Base-by-base conservation (phyloP, 495 filamentous ascomycete genomes). In the Penicillium longicatenatum region DNA sequence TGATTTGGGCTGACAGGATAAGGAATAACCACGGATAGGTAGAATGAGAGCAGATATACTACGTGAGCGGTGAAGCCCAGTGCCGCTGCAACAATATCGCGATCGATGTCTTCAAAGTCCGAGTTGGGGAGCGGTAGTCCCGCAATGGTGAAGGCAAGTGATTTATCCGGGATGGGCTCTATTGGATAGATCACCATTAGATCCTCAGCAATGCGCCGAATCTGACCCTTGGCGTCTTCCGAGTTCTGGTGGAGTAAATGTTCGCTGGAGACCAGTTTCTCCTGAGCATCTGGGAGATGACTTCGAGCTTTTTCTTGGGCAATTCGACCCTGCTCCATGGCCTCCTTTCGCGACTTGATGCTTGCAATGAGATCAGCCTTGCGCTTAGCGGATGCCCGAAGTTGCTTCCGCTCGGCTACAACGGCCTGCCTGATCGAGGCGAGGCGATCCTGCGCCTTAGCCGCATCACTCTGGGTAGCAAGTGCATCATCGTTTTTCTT, bases 121-220 rank as follows among this genome's bases (percentile, higher is more conserved):
- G 89, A 89, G 67, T 96, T 93, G 9, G 93, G 92, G 0, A 98
- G 83, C 2, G 83, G 76, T 0, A 93, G 70, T 19, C 82, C 82
- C 61, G 87, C 87, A 55, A 97, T 91, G 30, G 82, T 87, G 70
- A 97, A 96, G 9, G 82, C 78, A 4, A 96, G 82, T 8, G 89
- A 77, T 37, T 83, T 78, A 43, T 78, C 73, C 7, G 80, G 68
- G 24, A 85, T 70, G 0, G 92, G 86, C 12, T 85, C 82, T 55
- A 97, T 95, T 16, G 89, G 87, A 68, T 91, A 97, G 56, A 96
- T 88, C 12, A 72, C 70, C 20, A 86, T 72, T 0, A 97, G 78
- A 61, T 96, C 92, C 65, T 92, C 89, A 63, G 90, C 90, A 52
- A 97, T 89, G 19, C 94, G 86, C 7, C 93, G 84, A 29, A 90